phyloP scores from a whole-genome alignment of 2,329 filamentous ascomycete species.

The Alternaria hordeiaustralica region DNA sequence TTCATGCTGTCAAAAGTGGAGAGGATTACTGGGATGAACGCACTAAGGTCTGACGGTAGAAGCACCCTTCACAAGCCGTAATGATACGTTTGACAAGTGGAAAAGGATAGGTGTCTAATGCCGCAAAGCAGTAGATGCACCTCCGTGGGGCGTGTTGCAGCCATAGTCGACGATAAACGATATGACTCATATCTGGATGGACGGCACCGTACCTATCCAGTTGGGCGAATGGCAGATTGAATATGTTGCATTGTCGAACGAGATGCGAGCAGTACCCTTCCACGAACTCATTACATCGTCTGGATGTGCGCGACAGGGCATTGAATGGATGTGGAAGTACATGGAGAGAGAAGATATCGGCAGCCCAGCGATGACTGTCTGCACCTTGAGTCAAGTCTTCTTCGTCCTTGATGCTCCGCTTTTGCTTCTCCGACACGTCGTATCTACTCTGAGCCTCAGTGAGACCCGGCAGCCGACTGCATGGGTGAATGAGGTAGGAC shows the following conservation, averaged over 20 bases:
- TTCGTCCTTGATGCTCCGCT: slow-evolving; percentile 25
- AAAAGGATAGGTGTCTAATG: slow-evolving; percentile 37
- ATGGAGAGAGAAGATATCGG: slow-evolving; percentile 36
- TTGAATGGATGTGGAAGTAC: slow-evolving; percentile 36
- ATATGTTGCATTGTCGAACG: slow-evolving; percentile 34
- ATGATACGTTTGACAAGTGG: slow-evolving; percentile 22
- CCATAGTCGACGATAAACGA: slow-evolving; percentile 41
- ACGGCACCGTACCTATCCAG: slow-evolving; percentile 30
- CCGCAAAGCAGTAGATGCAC: slow-evolving; percentile 36
- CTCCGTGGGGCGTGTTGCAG: slow-evolving; percentile 36
- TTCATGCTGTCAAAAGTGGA: not conserved
- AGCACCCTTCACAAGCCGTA: slow-evolving; percentile 35
- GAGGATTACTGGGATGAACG: not conserved
- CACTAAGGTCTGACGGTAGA: slow-evolving; percentile 39
- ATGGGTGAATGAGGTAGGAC: slow-evolving; percentile 35
- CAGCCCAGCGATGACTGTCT: slow-evolving; percentile 35
- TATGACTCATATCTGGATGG: slow-evolving; percentile 33
- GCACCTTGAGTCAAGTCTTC: slow-evolving; percentile 29
- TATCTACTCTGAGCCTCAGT: slow-evolving; percentile 35
- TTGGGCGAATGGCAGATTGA: slow-evolving; percentile 38
- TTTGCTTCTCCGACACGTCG: slow-evolving; percentile 21
- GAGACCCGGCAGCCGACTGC: slow-evolving; percentile 38
- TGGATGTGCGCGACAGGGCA: slow-evolving; percentile 33
- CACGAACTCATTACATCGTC: slow-evolving; percentile 24
- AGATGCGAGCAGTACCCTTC: slow-evolving; percentile 37